Base-by-base conservation (phyloP, 2,329 filamentous ascomycete genomes). In the Penicillium nordicum region DNA sequence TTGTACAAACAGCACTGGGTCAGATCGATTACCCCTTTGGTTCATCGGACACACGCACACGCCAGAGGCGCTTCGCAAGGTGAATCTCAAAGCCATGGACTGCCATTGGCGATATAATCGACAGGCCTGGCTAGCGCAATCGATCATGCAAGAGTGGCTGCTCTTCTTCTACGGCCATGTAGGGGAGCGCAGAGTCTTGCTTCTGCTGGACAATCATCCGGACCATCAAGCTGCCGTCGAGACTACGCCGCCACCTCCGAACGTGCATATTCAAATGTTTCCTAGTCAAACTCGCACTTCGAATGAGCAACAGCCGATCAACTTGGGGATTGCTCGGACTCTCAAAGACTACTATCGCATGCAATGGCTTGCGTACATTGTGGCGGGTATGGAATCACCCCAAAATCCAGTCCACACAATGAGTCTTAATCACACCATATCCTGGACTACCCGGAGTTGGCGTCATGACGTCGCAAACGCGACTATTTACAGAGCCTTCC, bases 71-170 rank as follows among this genome's bases (percentile, higher is more conserved):
- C 61, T 70, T 34, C 25, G 59, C n/a, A 47, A 54, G 8, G 57
- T 65, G 14, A 70, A 69, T 50, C 53, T 63, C 5, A 50, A 62
- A 27, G 63, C 67, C 29, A 55, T 69, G 10, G 60, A 55, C 16
- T 60, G 63, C 32, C 52, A 60, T 21, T 69, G 67, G 61, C 60
- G 63, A 21, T 58, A 62, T 45, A 67, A 67, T 55, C 57, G 57
- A n/a, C 65, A 67, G 41, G 62, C 60, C 18, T 67, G 60, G 53
- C 53, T 68, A 46, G 58, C 56, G 23, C 57, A 47, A 21, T 38
- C 46, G 4, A 58, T 65, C 10, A 65, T 66, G 54, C 50, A 54
- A 37, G 56, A 66, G 36, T 66, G 63, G 62, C 16, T 60, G 7
- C 42, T 36, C 14, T 48, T 34, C 16, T 62, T 62, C 36, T 53